Evolutionary conservation across 2,329 filamentous ascomycete genomes (phyloP).

Genomic region (Scortechinia acanthostroma): DNA sequence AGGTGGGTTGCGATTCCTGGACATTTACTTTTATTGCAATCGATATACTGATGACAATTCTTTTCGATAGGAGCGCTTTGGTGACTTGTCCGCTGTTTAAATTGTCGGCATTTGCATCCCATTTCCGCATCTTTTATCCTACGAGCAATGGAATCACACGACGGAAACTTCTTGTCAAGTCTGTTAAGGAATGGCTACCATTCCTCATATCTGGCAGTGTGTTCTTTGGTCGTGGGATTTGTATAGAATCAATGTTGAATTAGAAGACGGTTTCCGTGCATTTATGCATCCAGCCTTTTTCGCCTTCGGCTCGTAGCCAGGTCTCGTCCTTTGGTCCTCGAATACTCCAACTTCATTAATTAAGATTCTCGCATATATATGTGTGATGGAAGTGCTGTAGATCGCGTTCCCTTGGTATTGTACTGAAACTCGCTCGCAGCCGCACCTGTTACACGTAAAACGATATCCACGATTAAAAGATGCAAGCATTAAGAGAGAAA

Average conservation of each 20-base stretch:
- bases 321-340: too few species aligned
- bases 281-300: too few species aligned
- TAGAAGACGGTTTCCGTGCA: background rate
- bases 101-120: constrained; percentile 16
- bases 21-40: constrained; percentile 5
- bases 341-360: too few species aligned
- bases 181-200: too few species aligned
- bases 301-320: too few species aligned
- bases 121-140: background rate
- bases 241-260: background rate
- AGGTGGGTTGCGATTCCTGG: constrained; percentile 54
- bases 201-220: background rate
- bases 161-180: background rate
- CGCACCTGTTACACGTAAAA: too few species aligned
- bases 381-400: too few species aligned
- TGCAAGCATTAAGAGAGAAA: too few species aligned
- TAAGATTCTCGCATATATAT: too few species aligned
- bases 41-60: constrained; percentile 37
- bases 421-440: too few species aligned
- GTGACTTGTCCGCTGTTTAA: constrained; percentile 92
- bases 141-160: background rate
- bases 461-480: too few species aligned
- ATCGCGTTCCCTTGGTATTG: too few species aligned
- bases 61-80: constrained; percentile 81
- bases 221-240: background rate